phyloP scores from a whole-genome alignment of 2,329 filamentous ascomycete genomes.

The Colletotrichum sp. region DNA sequence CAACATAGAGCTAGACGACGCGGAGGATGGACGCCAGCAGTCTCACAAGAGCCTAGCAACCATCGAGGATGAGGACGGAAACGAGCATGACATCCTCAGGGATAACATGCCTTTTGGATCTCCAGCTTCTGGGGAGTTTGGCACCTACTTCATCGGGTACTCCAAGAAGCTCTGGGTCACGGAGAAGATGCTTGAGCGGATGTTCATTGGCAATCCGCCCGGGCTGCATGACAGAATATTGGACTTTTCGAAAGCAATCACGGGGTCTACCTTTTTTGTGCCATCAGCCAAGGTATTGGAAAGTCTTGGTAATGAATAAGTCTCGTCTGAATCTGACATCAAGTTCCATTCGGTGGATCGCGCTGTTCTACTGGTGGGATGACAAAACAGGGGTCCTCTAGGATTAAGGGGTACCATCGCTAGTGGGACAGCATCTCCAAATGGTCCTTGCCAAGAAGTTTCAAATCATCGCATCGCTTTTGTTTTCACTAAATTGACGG shows the following conservation, averaged over 20 bases:
- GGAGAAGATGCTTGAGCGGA: slow-evolving; percentile 62
- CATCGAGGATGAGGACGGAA: slow-evolving; percentile 54
- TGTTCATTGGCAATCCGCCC: slow-evolving; percentile 60
- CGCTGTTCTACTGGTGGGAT: background rate
- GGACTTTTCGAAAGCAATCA: slow-evolving; percentile 58
- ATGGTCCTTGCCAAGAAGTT: background rate
- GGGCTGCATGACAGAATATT: slow-evolving; percentile 61
- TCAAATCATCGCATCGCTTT: background rate
- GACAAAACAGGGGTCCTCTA: background rate
- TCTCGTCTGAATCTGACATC: background rate
- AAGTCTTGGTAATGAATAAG: background rate
- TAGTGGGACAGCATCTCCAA: background rate
- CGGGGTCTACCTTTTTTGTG: slow-evolving; percentile 59
- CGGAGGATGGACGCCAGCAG: slow-evolving; percentile 45
- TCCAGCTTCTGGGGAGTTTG: slow-evolving; percentile 54
- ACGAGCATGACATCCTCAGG: slow-evolving; percentile 58
- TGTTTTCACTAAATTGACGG: background rate
- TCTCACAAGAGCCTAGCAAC: slow-evolving; percentile 62
- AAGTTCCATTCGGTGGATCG: too few species aligned
- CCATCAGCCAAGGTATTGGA: slow-evolving; percentile 45
- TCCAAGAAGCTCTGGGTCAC: slow-evolving; percentile 59
- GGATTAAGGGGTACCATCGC: background rate
- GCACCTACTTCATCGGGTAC: slow-evolving; percentile 65
- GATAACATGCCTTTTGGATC: slow-evolving; percentile 68
- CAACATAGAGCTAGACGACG: slow-evolving; percentile 62